Evolutionary conservation across 108 stramenopile species (phyloP).

Genomic region (Conticribra weissflogii): DNA sequence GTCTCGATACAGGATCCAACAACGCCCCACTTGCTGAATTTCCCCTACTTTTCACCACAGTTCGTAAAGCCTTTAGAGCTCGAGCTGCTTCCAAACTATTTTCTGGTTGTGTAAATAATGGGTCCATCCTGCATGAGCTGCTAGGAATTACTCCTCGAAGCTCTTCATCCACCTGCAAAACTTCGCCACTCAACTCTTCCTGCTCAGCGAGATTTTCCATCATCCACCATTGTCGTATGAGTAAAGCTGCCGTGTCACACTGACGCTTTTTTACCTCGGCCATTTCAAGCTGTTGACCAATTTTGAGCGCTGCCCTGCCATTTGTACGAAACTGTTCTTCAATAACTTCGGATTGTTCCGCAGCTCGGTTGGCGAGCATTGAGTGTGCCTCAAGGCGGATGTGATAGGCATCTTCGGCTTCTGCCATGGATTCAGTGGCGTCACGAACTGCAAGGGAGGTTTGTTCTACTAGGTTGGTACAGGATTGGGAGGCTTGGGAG

Average conservation of each 20-base stretch:
- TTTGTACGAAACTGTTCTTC: slow-evolving; percentile 80
- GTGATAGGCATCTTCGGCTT: slow-evolving; percentile 72
- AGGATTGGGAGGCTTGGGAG: slow-evolving; percentile 67
- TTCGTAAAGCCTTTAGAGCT: slow-evolving; percentile 69
- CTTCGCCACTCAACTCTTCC: slow-evolving; percentile 67
- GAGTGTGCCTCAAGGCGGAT: slow-evolving; percentile 82
- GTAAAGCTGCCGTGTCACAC: slow-evolving; percentile 73
- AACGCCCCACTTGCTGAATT: slow-evolving; percentile 56
- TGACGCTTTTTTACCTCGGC: slow-evolving; percentile 81
- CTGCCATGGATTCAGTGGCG: slow-evolving; percentile 62
- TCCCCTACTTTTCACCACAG: slow-evolving; percentile 76
- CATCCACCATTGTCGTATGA: slow-evolving; percentile 88
- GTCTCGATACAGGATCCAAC: slow-evolving; percentile 50
- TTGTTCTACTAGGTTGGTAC: slow-evolving; percentile 64
- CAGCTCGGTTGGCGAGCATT: slow-evolving; percentile 63
- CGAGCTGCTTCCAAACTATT: slow-evolving; percentile 75
- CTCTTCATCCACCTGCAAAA: slow-evolving; percentile 74
- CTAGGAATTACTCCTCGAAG: slow-evolving; percentile 65
- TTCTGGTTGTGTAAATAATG: slow-evolving; percentile 71
- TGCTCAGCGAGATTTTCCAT: slow-evolving; percentile 86
- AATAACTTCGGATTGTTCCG: slow-evolving; percentile 70
- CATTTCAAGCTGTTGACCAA: slow-evolving; percentile 82
- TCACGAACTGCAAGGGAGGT: slow-evolving; percentile 65
- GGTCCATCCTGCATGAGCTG: slow-evolving; percentile 77
- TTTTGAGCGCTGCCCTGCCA: slow-evolving; percentile 80